Percentiles rank a stretch among this genome's conserved stretches.
phyloP scores from a whole-genome alignment of 768 basidiomycete species.

The Solioccasus polychromus region DNA sequence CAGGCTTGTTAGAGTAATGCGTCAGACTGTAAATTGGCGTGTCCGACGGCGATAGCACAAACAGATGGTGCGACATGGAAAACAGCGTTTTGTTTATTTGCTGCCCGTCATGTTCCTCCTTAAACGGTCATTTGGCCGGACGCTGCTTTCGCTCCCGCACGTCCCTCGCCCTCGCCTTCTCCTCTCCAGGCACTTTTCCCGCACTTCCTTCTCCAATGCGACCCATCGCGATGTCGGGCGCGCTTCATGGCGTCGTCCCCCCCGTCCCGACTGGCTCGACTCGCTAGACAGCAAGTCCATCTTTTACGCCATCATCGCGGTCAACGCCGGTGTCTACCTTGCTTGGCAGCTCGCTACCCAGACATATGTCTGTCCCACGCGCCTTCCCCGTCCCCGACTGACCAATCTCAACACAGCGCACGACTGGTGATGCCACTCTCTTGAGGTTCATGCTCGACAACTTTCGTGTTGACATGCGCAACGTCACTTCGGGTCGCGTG shows the following conservation, averaged over 20 bases:
- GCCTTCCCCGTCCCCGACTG: not conserved
- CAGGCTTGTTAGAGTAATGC: constrained; percentile 77
- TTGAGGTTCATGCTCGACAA: constrained; percentile 55
- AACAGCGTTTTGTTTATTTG: not conserved
- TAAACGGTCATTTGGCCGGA: no score
- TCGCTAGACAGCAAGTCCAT: constrained; percentile 50
- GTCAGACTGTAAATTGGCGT: constrained; percentile 82
- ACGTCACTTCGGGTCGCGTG: constrained; percentile 64
- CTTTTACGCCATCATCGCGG: constrained; percentile 60
- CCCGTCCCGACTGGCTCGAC: constrained; percentile 40
- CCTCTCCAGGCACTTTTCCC: constrained; percentile 16
- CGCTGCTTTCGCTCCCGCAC: no score
- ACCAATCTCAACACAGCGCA: constrained; percentile 25
- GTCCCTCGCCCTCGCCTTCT: not conserved
- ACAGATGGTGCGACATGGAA: constrained; percentile 82
- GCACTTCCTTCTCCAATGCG: constrained; percentile 15
- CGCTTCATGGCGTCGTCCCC: constrained; percentile 29
- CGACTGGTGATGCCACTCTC: constrained; percentile 38
- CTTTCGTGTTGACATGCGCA: constrained; percentile 60
- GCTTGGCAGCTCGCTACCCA: constrained; percentile 48
- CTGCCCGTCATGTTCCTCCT: not conserved
- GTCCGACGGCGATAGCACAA: constrained; percentile 81
- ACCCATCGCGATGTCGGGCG: constrained; percentile 21
- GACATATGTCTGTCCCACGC: constrained; percentile 33
- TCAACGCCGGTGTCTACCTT: constrained; percentile 61